Percentiles rank a stretch among this genome's conserved stretches.
These are phyloP conservation scores for Arctium minus DNA, from an alignment of 129 eudicot species.

Conservation along the genomic window DNA sequence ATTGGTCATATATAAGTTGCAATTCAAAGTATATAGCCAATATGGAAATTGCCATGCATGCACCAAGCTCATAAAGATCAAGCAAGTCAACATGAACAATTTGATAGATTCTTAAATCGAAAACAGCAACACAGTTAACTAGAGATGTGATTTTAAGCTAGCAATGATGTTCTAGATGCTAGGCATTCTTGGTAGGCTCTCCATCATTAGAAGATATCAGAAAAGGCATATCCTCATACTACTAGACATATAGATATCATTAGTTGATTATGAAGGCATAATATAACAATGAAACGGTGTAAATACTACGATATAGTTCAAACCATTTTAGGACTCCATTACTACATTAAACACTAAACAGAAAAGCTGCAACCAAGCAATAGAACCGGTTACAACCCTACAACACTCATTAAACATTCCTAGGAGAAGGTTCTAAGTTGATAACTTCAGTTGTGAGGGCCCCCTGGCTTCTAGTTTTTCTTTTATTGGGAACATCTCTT, in stretches of 20 bases:
- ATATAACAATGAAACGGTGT: background rate
- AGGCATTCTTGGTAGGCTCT: slow-evolving; percentile 3
- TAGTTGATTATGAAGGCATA: background rate
- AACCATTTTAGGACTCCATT: slow-evolving; percentile 10
- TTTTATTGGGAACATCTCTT: slow-evolving; percentile 11
- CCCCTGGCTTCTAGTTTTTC: slow-evolving; percentile 18
- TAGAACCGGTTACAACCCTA: background rate
- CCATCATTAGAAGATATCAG: slow-evolving; percentile 2
- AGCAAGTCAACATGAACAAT: background rate
- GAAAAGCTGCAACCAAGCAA: background rate
- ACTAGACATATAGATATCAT: slow-evolving; percentile 1
- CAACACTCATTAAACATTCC: slow-evolving; percentile 9
- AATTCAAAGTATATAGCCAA: background rate
- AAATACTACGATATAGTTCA: slow-evolving; percentile 5
- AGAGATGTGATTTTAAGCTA: background rate
- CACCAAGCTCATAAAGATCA: background rate
- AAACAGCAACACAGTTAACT: background rate
- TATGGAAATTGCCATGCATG: background rate
- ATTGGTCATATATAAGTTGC: background rate
- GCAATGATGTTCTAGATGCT: background rate
- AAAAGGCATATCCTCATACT: background rate
- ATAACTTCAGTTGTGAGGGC: slow-evolving; percentile 12
- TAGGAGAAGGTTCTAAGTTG: slow-evolving; percentile 13
- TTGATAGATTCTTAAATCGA: background rate
- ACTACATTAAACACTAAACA: slow-evolving; percentile 9